Conservation (phyloP, 352 stramenopile genomes). For the Phytophthora palmivora region DNA sequence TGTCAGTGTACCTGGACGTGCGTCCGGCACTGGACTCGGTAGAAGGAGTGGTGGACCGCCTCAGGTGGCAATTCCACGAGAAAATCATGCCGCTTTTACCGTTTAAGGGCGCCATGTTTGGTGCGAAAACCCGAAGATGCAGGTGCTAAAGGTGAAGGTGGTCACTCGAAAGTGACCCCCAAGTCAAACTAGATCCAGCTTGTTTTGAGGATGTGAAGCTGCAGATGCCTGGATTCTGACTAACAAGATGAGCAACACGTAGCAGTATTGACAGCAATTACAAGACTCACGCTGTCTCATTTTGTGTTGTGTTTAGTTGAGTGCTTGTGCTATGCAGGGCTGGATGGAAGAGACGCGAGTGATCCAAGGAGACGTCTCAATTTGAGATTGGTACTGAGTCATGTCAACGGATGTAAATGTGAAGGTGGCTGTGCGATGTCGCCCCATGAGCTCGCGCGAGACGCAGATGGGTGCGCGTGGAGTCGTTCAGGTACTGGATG, state of each 20-base stretch:
- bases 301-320: constrained; percentile 4
- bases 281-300: constrained; percentile 15
- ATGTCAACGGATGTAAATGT: constrained; percentile 89
- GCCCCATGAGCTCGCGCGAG: constrained; percentile 88
- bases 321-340: background rate
- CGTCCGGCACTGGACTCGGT: constrained; percentile 95
- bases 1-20: constrained; percentile 97
- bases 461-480: constrained; percentile 52
- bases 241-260: constrained; percentile 6
- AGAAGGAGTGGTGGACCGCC: constrained; percentile 73
- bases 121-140: constrained; percentile 9
- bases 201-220: constrained; percentile 7
- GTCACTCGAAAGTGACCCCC: constrained; percentile 49
- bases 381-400: background rate
- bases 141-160: constrained; percentile 14
- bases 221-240: constrained; percentile 4
- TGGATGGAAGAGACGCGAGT: constrained; percentile 18
- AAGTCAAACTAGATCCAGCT: constrained; percentile 35
- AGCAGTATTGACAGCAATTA: constrained; percentile 29
- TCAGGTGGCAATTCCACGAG: constrained; percentile 84
- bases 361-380: constrained; percentile 12
- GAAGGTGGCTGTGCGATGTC: constrained; percentile 89
- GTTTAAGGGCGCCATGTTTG: constrained; percentile 66
- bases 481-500: constrained; percentile 71
- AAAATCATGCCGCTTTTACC: constrained; percentile 76